Base-by-base conservation (phyloP, 306 rosid species). In the Urtica urens region DNA sequence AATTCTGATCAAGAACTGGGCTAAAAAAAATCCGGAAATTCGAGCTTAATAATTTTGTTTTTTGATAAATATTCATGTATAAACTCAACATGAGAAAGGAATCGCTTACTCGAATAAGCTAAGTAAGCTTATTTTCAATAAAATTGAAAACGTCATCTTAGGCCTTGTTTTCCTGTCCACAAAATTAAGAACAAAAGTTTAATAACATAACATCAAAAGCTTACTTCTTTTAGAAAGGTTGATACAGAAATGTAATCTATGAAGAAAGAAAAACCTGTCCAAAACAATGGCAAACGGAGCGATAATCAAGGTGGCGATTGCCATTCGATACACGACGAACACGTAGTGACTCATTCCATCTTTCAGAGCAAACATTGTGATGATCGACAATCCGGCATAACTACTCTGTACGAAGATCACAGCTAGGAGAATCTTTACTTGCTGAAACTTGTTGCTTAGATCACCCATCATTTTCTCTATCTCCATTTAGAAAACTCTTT, bases 301-400 rank as follows among this genome's bases (percentile, higher is more conserved):
- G 15, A 72, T 49, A 19, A 66, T 42, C 30, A 49, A 34, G 33
- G 66, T 17, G 18, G 73, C 73, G 42, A 57, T 20, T n/a, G 69
- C 53, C 49, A 61, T 51, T 21, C 70, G 58, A 17, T 66, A 72
- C 30, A 33, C 65, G 6, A 62, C 46, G 27, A 64, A 52, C 1
- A 67, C 55, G 28, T 57, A 69, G 47, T 58, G 66, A 53, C 55
- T 66, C 73, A 35, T 66, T 41, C 78, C 78, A 22, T 66, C 34
- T 51, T 66, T 72, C 12, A 72, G 23, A 40, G 73, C 67, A 47
- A 56, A 39, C 41, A 46, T 67, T 1, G 56, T 23, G 39, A 72
- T 51, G 16, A 72, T 53, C 9, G 53, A 26, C 41, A 61, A 28
- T 38, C 73, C 73, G 22, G 78, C 73, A 27, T 49, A 62, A 5